Evolutionary conservation across 495 filamentous ascomycete genomes (phyloP).

Genomic region (Trichocladium antarcticum): DNA sequence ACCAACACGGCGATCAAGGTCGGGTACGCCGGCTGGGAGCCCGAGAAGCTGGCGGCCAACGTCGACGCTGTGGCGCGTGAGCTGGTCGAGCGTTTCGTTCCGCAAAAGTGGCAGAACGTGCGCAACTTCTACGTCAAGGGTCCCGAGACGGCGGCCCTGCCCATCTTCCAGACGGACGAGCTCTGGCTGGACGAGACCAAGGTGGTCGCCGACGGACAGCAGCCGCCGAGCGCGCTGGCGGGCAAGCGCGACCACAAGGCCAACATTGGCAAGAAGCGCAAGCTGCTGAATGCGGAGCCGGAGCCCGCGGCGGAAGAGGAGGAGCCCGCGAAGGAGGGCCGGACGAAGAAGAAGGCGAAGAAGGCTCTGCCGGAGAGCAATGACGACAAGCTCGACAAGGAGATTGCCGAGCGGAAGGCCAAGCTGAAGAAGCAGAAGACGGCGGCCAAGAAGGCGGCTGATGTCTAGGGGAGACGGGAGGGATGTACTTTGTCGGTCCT

Average conservation of each 20-base stretch:
- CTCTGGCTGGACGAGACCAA: constrained; percentile 76
- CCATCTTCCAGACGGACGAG: constrained; percentile 84
- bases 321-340: constrained; percentile 36
- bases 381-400: constrained; percentile 47
- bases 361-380: constrained; percentile 37
- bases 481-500: neutral
- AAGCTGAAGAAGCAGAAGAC: constrained; percentile 48
- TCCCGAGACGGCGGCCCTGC: constrained; percentile 70
- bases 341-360: constrained; percentile 44
- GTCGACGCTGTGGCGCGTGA: constrained; percentile 56
- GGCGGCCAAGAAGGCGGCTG: constrained; percentile 41
- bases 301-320: constrained; percentile 39
- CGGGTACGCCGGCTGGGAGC: constrained; percentile 57
- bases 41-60: constrained; percentile 70
- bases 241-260: constrained; percentile 33
- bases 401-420: constrained; percentile 49
- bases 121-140: constrained; percentile 80
- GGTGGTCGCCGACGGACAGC: constrained; percentile 53
- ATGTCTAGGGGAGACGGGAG: constrained; percentile 8
- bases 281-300: constrained; percentile 35
- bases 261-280: constrained; percentile 59
- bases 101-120: constrained; percentile 76
- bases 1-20: constrained; percentile 46
- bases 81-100: constrained; percentile 63
- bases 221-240: constrained; percentile 34